Evolutionary conservation across 192 early-diverging fungal genomes (phyloP), one percentile per base, ranked within the genome.

Genomic region (Umbelopsis vinacea): DNA sequence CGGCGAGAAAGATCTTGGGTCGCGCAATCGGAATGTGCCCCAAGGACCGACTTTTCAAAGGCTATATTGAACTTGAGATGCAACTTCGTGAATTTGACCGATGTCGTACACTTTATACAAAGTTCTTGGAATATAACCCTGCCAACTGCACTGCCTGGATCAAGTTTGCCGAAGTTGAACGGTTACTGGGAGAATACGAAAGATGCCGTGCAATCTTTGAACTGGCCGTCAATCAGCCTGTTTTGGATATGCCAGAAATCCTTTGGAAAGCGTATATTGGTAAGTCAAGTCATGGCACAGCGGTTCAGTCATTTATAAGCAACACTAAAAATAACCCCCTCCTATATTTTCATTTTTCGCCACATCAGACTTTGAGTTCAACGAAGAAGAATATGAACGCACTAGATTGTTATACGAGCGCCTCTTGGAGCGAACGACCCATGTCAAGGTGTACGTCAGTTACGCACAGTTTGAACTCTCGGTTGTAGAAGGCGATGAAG

Each of bases 371-470:
- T 97, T 98, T 83, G 96, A 98, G 74, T 88, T 90, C 40, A 86
- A 87, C 15, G 90, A 95, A 72, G 89, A 84, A 67, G 94, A 98
- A 83, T 95, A 89, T 78, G 84, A 80, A 1, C 83, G 86, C n/a
- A 94, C 93, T 0, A 81, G 96, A 43, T 73, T 71, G 2, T 80
- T 99, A 35, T 99, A 99, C 83, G 82, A 92, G 74, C 83, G 95
- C 8, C 77, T 99, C 55, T 79, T 99, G 71, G 74, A 91, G 47
- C 86, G 93, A 67, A 96, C 96, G 21, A 90, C 89, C 23, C 98
- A 99, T 68, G 96, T 97, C 76, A 98, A 98, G 87, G 97, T 98
- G 22, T 97, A 93, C 90, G 92, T 98, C 73, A 95, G 94, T 78
- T 92, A 84, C 79, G 97, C 98, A 53, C 94, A 91, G 46, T 97